Conservation (phyloP, 805 yeast species). For the Teunomyces barrocoloradensis region DNA sequence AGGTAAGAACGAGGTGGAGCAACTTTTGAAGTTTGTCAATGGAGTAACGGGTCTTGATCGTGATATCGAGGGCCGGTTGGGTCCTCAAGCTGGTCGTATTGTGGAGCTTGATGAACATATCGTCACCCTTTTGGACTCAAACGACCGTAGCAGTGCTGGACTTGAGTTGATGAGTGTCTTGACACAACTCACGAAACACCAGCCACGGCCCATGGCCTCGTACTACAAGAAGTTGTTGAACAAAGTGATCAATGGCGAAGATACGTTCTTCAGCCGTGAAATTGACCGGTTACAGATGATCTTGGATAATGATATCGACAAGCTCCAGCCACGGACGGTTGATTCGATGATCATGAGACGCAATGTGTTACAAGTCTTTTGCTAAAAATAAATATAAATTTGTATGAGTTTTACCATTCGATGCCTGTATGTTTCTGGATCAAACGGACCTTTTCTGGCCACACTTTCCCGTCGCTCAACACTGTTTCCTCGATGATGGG, state of each 20-base stretch:
- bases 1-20: conserved; percentile 21
- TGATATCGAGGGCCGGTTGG: conserved; percentile 30
- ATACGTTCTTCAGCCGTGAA: conserved; percentile 45
- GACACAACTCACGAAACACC: neutral
- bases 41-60: conserved; percentile 26
- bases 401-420: conserved; percentile 45
- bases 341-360: conserved; percentile 53
- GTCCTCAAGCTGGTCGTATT: conserved; percentile 31
- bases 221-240: conserved; percentile 51
- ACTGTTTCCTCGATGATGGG: conserved; percentile 78
- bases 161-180: neutral
- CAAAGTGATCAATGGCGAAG: conserved; percentile 44
- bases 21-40: conserved; percentile 27
- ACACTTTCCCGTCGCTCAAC: conserved; percentile 62
- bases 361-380: conserved; percentile 42
- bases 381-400: neutral
- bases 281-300: conserved; percentile 43
- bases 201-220: conserved; percentile 19
- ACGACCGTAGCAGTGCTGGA: neutral
- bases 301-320: conserved; percentile 30
- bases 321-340: conserved; percentile 37
- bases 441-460: conserved; percentile 66
- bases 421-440: conserved; percentile 53
- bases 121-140: neutral
- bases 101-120: conserved; percentile 17